Conservation (phyloP, 352 stramenopile species). For the Paralagenidium karlingii region DNA sequence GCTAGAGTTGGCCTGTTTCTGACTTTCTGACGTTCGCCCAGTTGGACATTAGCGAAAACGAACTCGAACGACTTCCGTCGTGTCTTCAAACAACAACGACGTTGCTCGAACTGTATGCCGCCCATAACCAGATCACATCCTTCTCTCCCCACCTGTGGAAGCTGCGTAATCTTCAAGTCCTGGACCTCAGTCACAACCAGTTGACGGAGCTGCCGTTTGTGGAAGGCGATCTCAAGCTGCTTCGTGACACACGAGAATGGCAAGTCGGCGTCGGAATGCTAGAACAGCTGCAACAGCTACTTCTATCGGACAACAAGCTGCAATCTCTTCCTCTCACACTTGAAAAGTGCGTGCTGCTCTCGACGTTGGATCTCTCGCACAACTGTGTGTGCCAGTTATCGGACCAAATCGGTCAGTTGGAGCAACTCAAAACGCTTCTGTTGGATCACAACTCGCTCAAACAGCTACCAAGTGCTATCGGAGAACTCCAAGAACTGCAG, state of each 20-base stretch:
- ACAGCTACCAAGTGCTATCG: slow-evolving; percentile 24
- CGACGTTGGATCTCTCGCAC: slow-evolving; percentile 26
- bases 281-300: slow-evolving; percentile 17
- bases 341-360: slow-evolving; percentile 2
- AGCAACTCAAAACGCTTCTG: slow-evolving; percentile 16
- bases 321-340: slow-evolving; percentile 1
- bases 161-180: slow-evolving; percentile 19
- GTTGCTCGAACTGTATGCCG: slow-evolving; percentile 26
- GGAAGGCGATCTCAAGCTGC: slow-evolving; percentile 49
- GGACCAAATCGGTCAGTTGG: slow-evolving; percentile 24
- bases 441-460: slow-evolving; percentile 27
- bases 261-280: slow-evolving; percentile 49
- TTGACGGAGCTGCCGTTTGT: slow-evolving; percentile 42
- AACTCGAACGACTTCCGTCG: slow-evolving; percentile 37
- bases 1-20: neutral
- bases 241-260: slow-evolving; percentile 62
- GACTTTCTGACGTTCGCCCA: neutral
- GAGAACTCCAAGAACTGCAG: slow-evolving; percentile 17
- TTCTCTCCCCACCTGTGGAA: slow-evolving; percentile 67
- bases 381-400: slow-evolving; percentile 25
- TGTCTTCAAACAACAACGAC: slow-evolving; percentile 49
- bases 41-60: slow-evolving; percentile 46
- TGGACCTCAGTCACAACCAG: slow-evolving; percentile 42
- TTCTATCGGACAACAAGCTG: slow-evolving; percentile 44
- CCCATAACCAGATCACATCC: slow-evolving; percentile 35